Evolutionary conservation across 305 asterid genomes (phyloP).

Genomic region (Fraxinus latifolia): DNA sequence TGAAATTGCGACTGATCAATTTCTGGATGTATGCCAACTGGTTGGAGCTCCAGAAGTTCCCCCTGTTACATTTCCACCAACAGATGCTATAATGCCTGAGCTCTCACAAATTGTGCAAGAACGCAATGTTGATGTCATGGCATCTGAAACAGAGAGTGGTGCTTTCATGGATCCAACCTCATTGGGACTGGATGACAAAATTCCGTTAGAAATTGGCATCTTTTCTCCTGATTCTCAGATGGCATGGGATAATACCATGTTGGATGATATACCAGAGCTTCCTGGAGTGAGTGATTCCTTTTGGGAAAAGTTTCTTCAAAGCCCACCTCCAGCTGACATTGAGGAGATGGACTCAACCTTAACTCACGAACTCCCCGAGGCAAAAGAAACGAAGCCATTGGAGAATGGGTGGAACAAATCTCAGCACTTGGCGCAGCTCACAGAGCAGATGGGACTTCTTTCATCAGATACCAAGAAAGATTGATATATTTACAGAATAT

Average conservation of each 20-base stretch:
- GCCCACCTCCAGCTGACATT: constrained; percentile 42
- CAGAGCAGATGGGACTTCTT: constrained; percentile 81
- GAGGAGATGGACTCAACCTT: constrained; percentile 42
- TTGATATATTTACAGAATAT: constrained; percentile 28
- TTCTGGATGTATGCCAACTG: constrained; percentile 27
- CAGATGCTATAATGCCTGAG: constrained; percentile 46
- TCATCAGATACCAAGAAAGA: constrained; percentile 49
- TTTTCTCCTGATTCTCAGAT: constrained; percentile 41
- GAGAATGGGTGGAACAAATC: constrained; percentile 56
- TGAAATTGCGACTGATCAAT: constrained; percentile 28
- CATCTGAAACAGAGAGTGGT: constrained; percentile 30
- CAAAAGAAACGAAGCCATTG: constrained; percentile 32
- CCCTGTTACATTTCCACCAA: constrained; percentile 33
- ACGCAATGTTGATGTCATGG: constrained; percentile 37
- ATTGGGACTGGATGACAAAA: constrained; percentile 26
- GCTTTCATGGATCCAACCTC: constrained; percentile 42
- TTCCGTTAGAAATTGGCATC: constrained; percentile 44
- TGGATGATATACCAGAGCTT: constrained; percentile 65
- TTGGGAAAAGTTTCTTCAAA: constrained; percentile 73
- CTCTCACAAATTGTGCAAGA: constrained; percentile 46
- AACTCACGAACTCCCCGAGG: constrained; percentile 41
- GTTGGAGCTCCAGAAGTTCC: constrained; percentile 38
- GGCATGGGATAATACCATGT: constrained; percentile 59
- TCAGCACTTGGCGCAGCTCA: constrained; percentile 60
- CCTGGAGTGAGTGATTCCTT: constrained; percentile 66